These are phyloP conservation scores for Wakefieldia striispora DNA, from an alignment of 768 basidiomycete genomes.

Conservation along the genomic window DNA sequence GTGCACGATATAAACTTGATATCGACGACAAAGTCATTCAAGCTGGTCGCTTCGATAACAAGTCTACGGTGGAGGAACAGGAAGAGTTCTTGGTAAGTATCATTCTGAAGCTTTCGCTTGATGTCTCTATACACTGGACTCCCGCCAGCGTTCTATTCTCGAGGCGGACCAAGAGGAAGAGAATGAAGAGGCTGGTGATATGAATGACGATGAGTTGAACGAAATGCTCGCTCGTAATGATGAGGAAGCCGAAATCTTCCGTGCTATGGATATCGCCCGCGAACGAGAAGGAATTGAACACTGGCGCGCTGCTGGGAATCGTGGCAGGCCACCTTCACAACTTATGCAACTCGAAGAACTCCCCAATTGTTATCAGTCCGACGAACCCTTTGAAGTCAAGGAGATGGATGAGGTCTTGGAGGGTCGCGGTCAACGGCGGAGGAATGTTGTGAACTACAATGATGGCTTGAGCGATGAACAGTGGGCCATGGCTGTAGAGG, in stretches of 20 bases:
- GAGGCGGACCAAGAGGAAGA: conserved; percentile 90
- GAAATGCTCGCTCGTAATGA: conserved; percentile 86
- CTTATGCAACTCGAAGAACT: conserved; percentile 89
- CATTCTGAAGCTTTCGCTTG: background rate
- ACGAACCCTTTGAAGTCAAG: conserved; percentile 75
- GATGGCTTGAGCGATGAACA: conserved; percentile 94
- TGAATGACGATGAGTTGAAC: conserved; percentile 95
- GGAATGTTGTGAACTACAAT: conserved; percentile 86
- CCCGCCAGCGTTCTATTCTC: conserved; percentile 75
- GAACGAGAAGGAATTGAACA: conserved; percentile 59
- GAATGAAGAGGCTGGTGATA: conserved; percentile 86
- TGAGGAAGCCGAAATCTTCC: conserved; percentile 72
- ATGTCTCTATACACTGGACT: conserved; percentile 1
- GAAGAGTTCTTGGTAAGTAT: conserved; percentile 83
- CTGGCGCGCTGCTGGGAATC: conserved; percentile 74
- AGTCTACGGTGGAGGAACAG: conserved; percentile 96
- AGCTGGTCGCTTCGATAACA: conserved; percentile 98
- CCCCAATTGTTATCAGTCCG: conserved; percentile 86
- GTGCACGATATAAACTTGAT: conserved; percentile 93
- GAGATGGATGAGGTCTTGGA: conserved; percentile 51
- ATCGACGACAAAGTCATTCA: conserved; percentile 99
- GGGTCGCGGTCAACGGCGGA: conserved; percentile 82
- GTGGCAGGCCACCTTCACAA: conserved; percentile 70
- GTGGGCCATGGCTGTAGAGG: conserved; percentile 84
- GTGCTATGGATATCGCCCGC: conserved; percentile 78